Evolutionary conservation across 2,329 filamentous ascomycete genomes (phyloP), one percentile per base, ranked within the genome.

Genomic region (Fusarium longipes): DNA sequence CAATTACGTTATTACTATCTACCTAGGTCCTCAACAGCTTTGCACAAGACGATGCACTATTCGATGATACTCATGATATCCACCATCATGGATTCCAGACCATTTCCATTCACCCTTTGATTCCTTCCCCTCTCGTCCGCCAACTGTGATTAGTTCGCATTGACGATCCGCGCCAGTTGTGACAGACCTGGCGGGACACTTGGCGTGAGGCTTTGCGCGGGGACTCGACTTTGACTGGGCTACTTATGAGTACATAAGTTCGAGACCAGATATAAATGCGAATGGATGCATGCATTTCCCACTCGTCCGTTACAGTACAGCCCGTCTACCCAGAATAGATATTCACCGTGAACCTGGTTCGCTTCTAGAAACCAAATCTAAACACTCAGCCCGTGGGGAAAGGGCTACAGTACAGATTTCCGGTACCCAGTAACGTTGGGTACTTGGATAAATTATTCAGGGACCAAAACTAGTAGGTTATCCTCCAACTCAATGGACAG

Each of bases 91-190:
- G 59, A 67, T 49, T 63, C 53, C 40, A 42, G 8, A 9, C 32
- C 32, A 29, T 30, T 47, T 61, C 61, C 65, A 44, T 63, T 65
- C 44, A 63, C 32, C 61, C 62, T 65, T 65, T 18, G 44, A 38
- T 25, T 18, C 30, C 24, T 39, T 25, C 51, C 50, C 48, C 51
- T 67, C 65, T 64, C 44, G 36, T 45, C 56, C 56, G 47, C 61
- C 53, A 67, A 48, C 49, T 63, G 30, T 52, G 38, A 40, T 43
- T 61, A 25, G 22, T 33, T 48, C 29, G 51, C 54, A 55, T 54
- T 54, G 64, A 47, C 35, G 70, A 72, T 71, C 70, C 65, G 70
- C 70, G 63, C 70, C 70, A 72, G 67, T 72, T 65, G 63, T 57
- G 44, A 57, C 57, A 55, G 59, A 52, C 52, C 61, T 66, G 65